phyloP scores from a whole-genome alignment of 169 alveolate species.

The Plasmodium falciparum region DNA sequence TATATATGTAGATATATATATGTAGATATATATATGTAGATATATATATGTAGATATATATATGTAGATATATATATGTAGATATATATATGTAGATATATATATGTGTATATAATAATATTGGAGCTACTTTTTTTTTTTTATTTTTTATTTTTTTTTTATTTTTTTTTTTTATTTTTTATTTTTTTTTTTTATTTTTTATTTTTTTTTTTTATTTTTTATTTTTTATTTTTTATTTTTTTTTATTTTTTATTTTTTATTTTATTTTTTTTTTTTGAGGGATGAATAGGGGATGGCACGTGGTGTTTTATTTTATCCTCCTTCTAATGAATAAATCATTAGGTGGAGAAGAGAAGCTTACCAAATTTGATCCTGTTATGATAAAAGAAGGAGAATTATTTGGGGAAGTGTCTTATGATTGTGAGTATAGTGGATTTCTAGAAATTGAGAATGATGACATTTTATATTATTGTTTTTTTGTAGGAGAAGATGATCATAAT shows the following conservation, averaged over 20 bases:
- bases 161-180: not conserved
- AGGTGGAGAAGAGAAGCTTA: not conserved
- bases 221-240: not conserved
- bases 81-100: too few species aligned
- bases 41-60: too few species aligned
- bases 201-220: too few species aligned
- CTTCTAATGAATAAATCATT: not conserved
- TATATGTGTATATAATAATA: too few species aligned
- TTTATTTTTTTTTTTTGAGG: too few species aligned
- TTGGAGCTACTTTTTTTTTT: not conserved
- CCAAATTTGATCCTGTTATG: constrained; percentile 10
- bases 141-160: not conserved
- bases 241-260: not conserved
- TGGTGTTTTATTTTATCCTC: too few species aligned
- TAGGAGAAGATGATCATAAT: constrained; percentile 33
- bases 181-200: not conserved
- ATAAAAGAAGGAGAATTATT: constrained; percentile 40
- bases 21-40: too few species aligned
- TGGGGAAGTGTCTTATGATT: constrained; percentile 7
- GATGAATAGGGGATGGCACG: too few species aligned
- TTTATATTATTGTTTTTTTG: constrained; percentile 40
- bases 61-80: too few species aligned
- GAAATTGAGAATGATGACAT: not conserved
- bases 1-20: too few species aligned
- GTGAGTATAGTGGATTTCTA: constrained; percentile 45